phyloP scores from a whole-genome alignment of 2,329 filamentous ascomycete species.

The Sphaerulina vaccinii region DNA sequence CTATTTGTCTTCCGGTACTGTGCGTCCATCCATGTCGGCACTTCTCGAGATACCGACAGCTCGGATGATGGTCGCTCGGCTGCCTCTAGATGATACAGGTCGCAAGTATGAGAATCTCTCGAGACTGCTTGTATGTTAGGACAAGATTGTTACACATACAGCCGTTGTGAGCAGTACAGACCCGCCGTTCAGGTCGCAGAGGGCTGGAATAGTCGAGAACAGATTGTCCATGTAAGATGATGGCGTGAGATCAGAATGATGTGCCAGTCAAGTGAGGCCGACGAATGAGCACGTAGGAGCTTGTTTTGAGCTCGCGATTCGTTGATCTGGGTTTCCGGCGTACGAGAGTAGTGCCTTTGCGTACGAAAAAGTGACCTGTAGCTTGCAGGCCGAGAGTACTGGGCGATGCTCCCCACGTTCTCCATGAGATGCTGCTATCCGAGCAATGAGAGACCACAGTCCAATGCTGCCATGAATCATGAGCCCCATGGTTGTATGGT shows the following conservation, averaged over 20 bases:
- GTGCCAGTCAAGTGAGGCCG: conserved; percentile 13
- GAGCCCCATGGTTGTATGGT: neutral
- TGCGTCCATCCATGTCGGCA: conserved; percentile 24
- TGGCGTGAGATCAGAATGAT: conserved; percentile 12
- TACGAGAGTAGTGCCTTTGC: conserved; percentile 7
- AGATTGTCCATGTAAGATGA: conserved; percentile 3
- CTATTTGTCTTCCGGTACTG: conserved; percentile 20
- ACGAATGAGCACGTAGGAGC: conserved; percentile 24
- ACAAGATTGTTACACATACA: neutral
- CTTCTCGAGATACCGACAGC: conserved; percentile 9
- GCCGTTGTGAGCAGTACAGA: neutral
- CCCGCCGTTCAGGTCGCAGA: conserved; percentile 15
- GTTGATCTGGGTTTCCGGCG: conserved; percentile 13
- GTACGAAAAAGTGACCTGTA: conserved; percentile 20
- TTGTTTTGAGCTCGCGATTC: conserved; percentile 21
- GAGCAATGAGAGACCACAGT: neutral
- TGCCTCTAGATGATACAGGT: conserved; percentile 21
- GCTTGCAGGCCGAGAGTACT: neutral
- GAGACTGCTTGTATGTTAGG: neutral
- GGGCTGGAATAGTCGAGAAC: conserved; percentile 15
- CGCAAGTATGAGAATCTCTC: neutral
- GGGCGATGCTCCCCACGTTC: neutral
- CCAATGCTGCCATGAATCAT: neutral
- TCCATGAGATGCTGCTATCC: neutral
- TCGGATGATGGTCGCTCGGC: conserved; percentile 10